Evolutionary conservation across 257 asterid species (phyloP).

Genomic region (Henckelia pumila): DNA sequence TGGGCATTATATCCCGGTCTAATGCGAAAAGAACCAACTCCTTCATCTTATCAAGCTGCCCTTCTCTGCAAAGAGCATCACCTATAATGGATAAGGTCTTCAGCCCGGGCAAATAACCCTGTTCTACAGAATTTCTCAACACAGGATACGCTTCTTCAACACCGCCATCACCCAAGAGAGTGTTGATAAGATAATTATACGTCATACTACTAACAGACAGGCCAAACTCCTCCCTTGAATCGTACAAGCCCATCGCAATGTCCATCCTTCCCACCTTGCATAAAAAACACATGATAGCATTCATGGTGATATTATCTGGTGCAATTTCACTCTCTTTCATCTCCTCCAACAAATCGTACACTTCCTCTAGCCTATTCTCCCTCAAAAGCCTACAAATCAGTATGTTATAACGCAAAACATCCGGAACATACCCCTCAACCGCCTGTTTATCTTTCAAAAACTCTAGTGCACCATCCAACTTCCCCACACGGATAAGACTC

Average conservation of each 20-base stretch:
- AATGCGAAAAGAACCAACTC: constrained; percentile 53
- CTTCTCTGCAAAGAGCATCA: constrained; percentile 65
- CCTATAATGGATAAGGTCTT: constrained; percentile 52
- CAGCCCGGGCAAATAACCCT: constrained; percentile 58
- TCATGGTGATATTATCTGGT: constrained; percentile 71
- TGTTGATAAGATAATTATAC: constrained; percentile 70
- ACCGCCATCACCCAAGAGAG: constrained; percentile 56
- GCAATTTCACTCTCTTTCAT: constrained; percentile 54
- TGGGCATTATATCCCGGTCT: constrained; percentile 45
- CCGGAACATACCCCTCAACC: constrained; percentile 62
- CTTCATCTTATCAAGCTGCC: constrained; percentile 62
- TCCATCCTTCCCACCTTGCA: constrained; percentile 77
- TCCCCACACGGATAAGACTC: constrained; percentile 60
- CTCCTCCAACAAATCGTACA: constrained; percentile 69
- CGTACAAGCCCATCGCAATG: constrained; percentile 62
- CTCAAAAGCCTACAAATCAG: constrained; percentile 61
- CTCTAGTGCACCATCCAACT: constrained; percentile 58
- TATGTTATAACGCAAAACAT: constrained; percentile 53
- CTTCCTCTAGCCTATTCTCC: constrained; percentile 67
- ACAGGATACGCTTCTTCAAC: constrained; percentile 51
- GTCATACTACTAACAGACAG: constrained; percentile 69
- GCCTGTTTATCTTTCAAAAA: constrained; percentile 57
- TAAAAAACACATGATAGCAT: constrained; percentile 67
- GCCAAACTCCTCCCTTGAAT: constrained; percentile 64
- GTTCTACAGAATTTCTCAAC: constrained; percentile 48